Evolutionary conservation across 306 rosid genomes (phyloP), one percentile per base, ranked within the genome.

Genomic region (Trifolium pratense): DNA sequence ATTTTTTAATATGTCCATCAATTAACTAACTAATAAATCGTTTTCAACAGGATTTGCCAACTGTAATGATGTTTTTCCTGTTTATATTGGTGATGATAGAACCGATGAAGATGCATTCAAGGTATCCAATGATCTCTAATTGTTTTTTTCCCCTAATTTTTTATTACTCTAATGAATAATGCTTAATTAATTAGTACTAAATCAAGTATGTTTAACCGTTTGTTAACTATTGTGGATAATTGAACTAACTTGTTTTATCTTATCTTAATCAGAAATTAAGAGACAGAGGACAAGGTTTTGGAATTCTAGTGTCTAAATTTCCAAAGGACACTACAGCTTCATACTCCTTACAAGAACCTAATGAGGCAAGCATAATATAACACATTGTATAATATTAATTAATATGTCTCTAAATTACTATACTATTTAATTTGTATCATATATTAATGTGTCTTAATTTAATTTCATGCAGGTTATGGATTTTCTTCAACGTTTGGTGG

Each of bases 61-160:
- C 74, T 89, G 89, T 64, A 49, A 78, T 14, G 84, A 93, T 73
- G 98, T 93, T 56, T 91, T 91, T 61, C 97, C 98, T 37, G 87
- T 93, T 37, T 93, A 93, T 56, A 93, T 93, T 78, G 98, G 98
- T 8, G 98, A 93, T 85, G 98, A 93, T 76, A 87, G 85, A 66
- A 86, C 98, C 10, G 98, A 93, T 66, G 98, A 93, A 82, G 98
- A 93, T 85, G 98, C 98, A 62, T 93, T 93, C 77, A 91, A 91
- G 97, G 98, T 93, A 90, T 81, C 79, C 81, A 16, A 77, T 60
- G 78, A 59, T 74, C 65, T 43, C 5, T 12, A 57, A 31, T 18
- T 10, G 15, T 29, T 61, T 14, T 5, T 46, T 14, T 6, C 6
- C 17, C 8, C 17, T 39, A 45, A 42, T 68, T 67, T 14, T 34